Evolutionary conservation across 169 alveolate genomes (phyloP), one percentile per base, ranked within the genome.

Genomic region (Plasmodium coatneyi): DNA sequence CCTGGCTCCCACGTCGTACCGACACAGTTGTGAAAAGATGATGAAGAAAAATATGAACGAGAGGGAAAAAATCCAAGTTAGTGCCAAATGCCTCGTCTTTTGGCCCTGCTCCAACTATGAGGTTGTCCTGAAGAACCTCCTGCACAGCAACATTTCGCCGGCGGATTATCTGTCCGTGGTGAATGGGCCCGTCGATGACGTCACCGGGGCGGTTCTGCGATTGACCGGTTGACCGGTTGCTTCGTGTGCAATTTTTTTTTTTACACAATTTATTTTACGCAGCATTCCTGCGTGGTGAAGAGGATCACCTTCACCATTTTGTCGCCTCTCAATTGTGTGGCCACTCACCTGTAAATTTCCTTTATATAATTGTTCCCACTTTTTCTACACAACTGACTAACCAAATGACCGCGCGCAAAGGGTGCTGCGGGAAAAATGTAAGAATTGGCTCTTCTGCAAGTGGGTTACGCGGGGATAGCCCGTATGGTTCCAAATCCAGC

Each of bases 91-190:
- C 54, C 76, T 80, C 34, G 84, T 91, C 54, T 91, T 91, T 30
- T 91, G 95, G 95, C 95, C 95, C 12, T 91, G 95, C 60, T 66
- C 91, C 34, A 91, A 91, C 52, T 91, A 91, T 74, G 95, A 91
- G 71, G 76, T 91, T 54, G 34, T 91, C 25, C 74, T 91, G 74
- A 91, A 91, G 74, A 80, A 81, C 22, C 74, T 91, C 46, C 54
- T 91, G 66, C 60, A 91, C 46, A 71, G 72, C 54, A 90, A 81
- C 56, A 66, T 91, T n/a, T 70, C 95, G 5, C 80, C 82, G n/a
- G 72, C 82, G 14, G 95, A 91, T 30, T 91, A 91, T 52, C 5
- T 91, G 49, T 91, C 91, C 9, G 60, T 91, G 39, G 72, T 81
- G 2, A 80, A 71, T n/a, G 95, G 95, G 12, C 95, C 95, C 46